Percentiles rank a stretch among this genome's conserved stretches.
Evolutionary conservation across 2,329 filamentous ascomycete species (phyloP).

Genomic region (Zopfia rhizophila): DNA sequence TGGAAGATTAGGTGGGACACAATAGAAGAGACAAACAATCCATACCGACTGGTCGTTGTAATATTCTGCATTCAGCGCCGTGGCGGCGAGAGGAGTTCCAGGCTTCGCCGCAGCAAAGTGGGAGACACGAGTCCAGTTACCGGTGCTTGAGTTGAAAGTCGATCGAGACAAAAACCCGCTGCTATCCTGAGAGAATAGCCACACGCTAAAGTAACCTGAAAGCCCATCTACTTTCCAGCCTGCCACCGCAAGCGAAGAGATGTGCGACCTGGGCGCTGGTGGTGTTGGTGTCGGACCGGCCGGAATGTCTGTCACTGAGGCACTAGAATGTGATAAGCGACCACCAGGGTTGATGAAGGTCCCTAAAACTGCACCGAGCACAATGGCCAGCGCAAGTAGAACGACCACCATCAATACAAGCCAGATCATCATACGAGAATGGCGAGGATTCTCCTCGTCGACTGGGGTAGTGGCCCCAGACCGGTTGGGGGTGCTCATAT

Average conservation of each 20-base stretch:
- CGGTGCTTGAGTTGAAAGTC: conserved; percentile 28
- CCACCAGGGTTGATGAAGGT: conserved; percentile 8
- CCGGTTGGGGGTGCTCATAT: conserved; percentile 2
- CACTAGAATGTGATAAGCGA: conserved; percentile 2
- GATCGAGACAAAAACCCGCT: conserved; percentile 22
- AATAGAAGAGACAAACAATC: background rate
- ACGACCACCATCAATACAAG: conserved; percentile 9
- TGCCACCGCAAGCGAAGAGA: conserved; percentile 22
- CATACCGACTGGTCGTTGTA: conserved; percentile 22
- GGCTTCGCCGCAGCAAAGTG: conserved; percentile 24
- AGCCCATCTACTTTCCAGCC: conserved; percentile 22
- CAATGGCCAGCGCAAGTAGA: conserved; percentile 18
- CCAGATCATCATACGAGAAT: conserved; percentile 24
- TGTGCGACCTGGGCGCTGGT: conserved; percentile 5
- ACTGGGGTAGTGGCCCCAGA: conserved; percentile 7
- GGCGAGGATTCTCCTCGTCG: conserved; percentile 8
- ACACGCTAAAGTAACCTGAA: conserved; percentile 17
- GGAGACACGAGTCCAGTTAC: conserved; percentile 26
- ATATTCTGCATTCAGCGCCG: conserved; percentile 17
- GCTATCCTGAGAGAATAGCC: conserved; percentile 26
- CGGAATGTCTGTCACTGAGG: conserved; percentile 24
- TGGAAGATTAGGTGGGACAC: background rate
- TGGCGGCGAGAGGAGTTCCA: conserved; percentile 21
- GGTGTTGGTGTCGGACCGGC: conserved; percentile 20
- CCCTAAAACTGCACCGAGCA: conserved; percentile 29